phyloP scores from a whole-genome alignment of 1,139 yeast genomes.

The Magnusiomyces magnusii region DNA sequence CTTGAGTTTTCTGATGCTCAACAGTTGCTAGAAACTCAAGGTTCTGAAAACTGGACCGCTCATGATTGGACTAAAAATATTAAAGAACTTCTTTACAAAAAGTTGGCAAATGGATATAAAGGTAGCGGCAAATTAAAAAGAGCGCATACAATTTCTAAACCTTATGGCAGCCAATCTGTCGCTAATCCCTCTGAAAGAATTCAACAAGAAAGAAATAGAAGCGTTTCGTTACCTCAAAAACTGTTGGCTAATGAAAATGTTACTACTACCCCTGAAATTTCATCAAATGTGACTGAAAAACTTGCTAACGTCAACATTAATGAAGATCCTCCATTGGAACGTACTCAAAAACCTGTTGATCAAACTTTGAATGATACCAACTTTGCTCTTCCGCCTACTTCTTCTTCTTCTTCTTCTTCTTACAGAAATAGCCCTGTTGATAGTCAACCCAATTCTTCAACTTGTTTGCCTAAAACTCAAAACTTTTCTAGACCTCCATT shows the following conservation, averaged over 20 bases:
- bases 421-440: neutral
- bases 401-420: neutral
- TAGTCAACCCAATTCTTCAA: neutral
- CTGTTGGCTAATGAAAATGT: too few species aligned
- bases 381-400: neutral
- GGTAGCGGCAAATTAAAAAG: constrained; percentile 3
- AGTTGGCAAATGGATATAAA: constrained; percentile 1
- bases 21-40: constrained; percentile 35
- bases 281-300: too few species aligned
- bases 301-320: too few species aligned
- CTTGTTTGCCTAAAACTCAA: neutral
- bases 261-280: too few species aligned
- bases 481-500: constrained; percentile 6
- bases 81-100: constrained; percentile 32
- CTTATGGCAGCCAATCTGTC: neutral
- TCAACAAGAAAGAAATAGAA: neutral
- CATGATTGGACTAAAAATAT: constrained; percentile 62
- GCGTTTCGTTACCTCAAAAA: neutral
- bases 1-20: constrained; percentile 52
- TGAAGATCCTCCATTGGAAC: too few species aligned
- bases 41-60: constrained; percentile 52
- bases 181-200: neutral
- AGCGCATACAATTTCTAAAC: neutral
- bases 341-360: too few species aligned
- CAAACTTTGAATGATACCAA: neutral